These are phyloP conservation scores for Phytophthora rubi DNA, from an alignment of 352 stramenopile species.

Conservation along the genomic window DNA sequence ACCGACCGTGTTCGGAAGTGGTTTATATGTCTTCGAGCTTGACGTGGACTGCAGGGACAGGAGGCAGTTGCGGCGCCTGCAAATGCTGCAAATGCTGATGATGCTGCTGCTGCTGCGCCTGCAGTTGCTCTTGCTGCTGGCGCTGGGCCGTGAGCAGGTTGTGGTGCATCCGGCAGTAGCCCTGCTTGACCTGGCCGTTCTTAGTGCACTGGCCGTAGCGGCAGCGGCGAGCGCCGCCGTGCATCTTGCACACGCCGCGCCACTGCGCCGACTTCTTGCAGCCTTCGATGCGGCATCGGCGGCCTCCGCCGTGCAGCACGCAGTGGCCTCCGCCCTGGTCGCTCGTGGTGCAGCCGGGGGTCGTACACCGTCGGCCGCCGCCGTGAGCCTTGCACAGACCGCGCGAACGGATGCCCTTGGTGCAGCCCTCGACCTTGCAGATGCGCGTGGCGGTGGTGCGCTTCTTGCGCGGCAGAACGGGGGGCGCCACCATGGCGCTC, in stretches of 20 bases:
- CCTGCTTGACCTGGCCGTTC: constrained; percentile 83
- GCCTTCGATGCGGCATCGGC: constrained; percentile 73
- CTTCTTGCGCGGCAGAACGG: constrained; percentile 53
- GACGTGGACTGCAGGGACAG: constrained; percentile 10
- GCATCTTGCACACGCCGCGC: constrained; percentile 85
- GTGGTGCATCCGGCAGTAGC: constrained; percentile 83
- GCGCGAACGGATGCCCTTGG: constrained; percentile 78
- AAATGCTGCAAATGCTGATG: constrained; percentile 35
- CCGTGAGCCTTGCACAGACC: constrained; percentile 87
- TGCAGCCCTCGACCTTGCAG: constrained; percentile 78
- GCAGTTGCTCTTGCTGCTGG: constrained; percentile 48
- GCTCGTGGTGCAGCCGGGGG: constrained; percentile 78
- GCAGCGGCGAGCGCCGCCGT: constrained; percentile 82
- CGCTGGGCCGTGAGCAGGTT: constrained; percentile 56
- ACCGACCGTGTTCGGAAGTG: constrained; percentile 28
- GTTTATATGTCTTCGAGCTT: constrained; percentile 40
- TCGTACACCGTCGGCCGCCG: constrained; percentile 80
- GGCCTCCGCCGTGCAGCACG: constrained; percentile 82
- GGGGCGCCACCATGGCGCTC: constrained; percentile 12
- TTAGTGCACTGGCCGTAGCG: constrained; percentile 81
- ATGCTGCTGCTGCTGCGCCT: constrained; percentile 34
- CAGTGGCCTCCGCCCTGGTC: constrained; percentile 89
- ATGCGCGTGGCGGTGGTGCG: constrained; percentile 62
- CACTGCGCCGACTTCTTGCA: constrained; percentile 87
- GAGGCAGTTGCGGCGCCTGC: constrained; percentile 14